Evolutionary conservation across 2,329 filamentous ascomycete species (phyloP), one percentile per base, ranked within the genome.

Genomic region (Myriosclerotinia duriaeana): DNA sequence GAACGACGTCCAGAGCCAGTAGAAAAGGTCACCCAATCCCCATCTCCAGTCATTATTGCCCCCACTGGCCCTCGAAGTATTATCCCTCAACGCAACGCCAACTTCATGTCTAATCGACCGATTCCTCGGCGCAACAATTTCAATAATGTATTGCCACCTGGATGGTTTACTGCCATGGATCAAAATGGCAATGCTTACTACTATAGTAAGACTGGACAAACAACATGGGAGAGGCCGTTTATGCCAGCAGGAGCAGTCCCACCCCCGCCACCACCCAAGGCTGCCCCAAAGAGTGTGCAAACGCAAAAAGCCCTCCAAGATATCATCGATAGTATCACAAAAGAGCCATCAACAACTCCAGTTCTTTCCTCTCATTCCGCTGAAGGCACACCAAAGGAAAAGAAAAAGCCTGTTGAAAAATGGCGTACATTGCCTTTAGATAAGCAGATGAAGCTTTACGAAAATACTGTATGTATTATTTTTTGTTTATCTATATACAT

Each of bases 371-470:
- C 90, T 1, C 85, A 88, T 68, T 69, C 73, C 5, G 64, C 69
- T 8, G 82, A 86, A 14, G 80, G 81, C 3, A 84, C 79, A 63
- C 81, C 84, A 1, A 82, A 84, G 7, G 78, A 80, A 5, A 82
- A 83, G 55, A 85, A 89, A 77, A 82, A 82, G 7, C 88, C 85
- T 72, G 83, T 84, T 72, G 89, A 92, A 58, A 91, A 89, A 76
- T 93, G 90, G 90, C 84, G 86, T 65, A 84, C 83, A 67, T 77
- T 89, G 42, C 82, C 89, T 1, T 77, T 87, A 71, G 93, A 97
- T 71, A 97, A 97, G 79, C 92, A 95, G 78, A 96, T 93, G 85
- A 97, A 92, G 80, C 83, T 97, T 2, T 98, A 97, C 74, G 93
- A 97, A 78, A 93, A 93, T 75, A 96, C 93, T 62, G 92, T 96